Base-by-base conservation (phyloP, 148 eudicot genomes). In the Fagopyrum tataricum region DNA sequence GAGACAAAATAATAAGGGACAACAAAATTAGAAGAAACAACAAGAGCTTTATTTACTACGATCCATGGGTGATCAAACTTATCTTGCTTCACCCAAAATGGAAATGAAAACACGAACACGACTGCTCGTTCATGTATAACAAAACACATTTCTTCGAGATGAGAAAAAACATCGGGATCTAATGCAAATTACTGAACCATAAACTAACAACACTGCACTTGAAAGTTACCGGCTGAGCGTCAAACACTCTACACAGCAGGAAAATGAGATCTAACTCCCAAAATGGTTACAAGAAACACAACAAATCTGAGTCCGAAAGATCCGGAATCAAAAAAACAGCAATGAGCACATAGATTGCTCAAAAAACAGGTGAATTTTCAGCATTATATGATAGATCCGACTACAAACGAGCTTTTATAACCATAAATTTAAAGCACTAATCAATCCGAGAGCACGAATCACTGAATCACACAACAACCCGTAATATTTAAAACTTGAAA, bases 241-340 rank as follows among this genome's bases (percentile, higher is more conserved):
- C 44, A 37, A 37, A 18, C 8, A 64, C 14, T 64, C 68, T 7
- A 37, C 4, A 64, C 0, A 5, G 26, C 40, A 61, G 6, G 43
- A 64, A 64, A 31, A 6, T 64, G 68, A 64, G 69, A 64, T 64
- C 41, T 26, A 26, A 61, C 41, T 61, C 69, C 44, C 44, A 15
- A 37, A 64, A 64, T 64, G 20, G 5, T 64, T 43, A 13, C 7
- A 4, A 6, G 40, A 13, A 20, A 4, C 12, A 61, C 37, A 23
- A 1, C 5, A 26, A 26, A 31, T 31, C 37, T 17, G 41, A 61
- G 1, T 59, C 67, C 12, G 39, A 26, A 64, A 39, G 69, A 64
- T 64, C 69, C 69, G 69, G 43, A 37, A 64, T 14, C 18, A 64
- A 64, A 64, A 64, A 64, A 14, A 31, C 69, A 64, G 20, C 17